Conservation (phyloP, 2,329 filamentous ascomycete genomes). For the Fusarium sulawesiense region DNA sequence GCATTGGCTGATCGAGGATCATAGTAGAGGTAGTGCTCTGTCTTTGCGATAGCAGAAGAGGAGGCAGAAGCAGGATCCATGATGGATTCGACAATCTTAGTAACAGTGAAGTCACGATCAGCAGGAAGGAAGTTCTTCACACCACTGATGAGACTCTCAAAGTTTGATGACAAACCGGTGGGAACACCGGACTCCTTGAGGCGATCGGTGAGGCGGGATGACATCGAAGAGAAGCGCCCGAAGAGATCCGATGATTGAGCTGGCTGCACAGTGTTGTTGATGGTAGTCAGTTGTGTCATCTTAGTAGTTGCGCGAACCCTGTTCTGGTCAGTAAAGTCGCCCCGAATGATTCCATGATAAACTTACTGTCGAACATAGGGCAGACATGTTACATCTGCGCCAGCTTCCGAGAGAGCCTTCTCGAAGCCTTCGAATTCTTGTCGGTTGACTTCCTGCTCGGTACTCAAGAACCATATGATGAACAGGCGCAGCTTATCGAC, state of each 20-base stretch:
- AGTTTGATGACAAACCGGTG: conserved; percentile 76
- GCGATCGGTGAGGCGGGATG: conserved; percentile 89
- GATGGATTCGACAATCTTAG: conserved; percentile 96
- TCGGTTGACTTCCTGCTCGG: conserved; percentile 86
- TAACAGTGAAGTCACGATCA: conserved; percentile 94
- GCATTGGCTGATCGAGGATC: conserved; percentile 95
- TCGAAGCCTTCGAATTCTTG: conserved; percentile 88
- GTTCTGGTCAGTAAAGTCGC: conserved; percentile 41
- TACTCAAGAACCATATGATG: conserved; percentile 96
- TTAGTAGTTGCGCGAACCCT: conserved; percentile 93
- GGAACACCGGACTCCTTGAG: conserved; percentile 91
- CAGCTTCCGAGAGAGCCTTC: conserved; percentile 80
- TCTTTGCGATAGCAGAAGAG: conserved; percentile 93
- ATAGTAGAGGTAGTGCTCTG: conserved; percentile 96
- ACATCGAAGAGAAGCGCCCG: conserved; percentile 91
- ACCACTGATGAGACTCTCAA: conserved; percentile 92
- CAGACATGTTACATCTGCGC: conserved; percentile 80
- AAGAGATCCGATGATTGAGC: conserved; percentile 80
- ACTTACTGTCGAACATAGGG: conserved; percentile 86
- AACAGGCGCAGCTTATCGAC: conserved; percentile 93
- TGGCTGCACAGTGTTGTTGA: conserved; percentile 77
- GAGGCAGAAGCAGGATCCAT: conserved; percentile 95
- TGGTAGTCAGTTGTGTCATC: conserved; percentile 97
- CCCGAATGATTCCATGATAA: background rate
- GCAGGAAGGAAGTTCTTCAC: conserved; percentile 98